These are phyloP conservation scores for Stenocarpella maydis DNA, from an alignment of 2,329 filamentous ascomycete species.

Conservation along the genomic window DNA sequence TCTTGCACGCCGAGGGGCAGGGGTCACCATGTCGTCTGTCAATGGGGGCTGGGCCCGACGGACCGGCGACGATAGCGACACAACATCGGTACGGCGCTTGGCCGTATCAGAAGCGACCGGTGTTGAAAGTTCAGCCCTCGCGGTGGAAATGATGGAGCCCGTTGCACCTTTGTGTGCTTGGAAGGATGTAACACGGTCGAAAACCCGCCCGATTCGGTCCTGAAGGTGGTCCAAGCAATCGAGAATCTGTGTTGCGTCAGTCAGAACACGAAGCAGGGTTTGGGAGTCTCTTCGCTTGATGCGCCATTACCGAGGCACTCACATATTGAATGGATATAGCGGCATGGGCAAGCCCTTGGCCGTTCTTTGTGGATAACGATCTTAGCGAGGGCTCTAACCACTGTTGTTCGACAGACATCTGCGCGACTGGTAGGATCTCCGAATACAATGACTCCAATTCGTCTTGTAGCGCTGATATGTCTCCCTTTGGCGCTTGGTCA, in stretches of 20 bases:
- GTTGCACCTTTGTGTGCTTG: conserved; percentile 56
- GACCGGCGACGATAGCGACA: conserved; percentile 44
- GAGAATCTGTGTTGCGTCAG: conserved; percentile 53
- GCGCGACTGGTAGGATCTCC: conserved; percentile 73
- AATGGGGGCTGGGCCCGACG: conserved; percentile 39
- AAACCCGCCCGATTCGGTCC: conserved; percentile 54
- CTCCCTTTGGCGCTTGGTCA: conserved; percentile 44
- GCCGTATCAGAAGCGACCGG: conserved; percentile 35
- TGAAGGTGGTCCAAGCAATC: conserved; percentile 61
- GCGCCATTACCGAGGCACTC: conserved; percentile 37
- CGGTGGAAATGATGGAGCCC: conserved; percentile 50
- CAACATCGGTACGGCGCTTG: conserved; percentile 41
- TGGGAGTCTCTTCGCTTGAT: background rate
- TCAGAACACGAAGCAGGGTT: too few relatives aligned
- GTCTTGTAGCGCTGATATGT: conserved; percentile 62
- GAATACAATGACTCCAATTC: conserved; percentile 75
- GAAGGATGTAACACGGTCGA: conserved; percentile 52
- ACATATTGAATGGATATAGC: conserved; percentile 61
- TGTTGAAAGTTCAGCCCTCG: conserved; percentile 53
- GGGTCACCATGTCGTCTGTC: conserved; percentile 22
- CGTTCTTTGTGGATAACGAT: conserved; percentile 52
- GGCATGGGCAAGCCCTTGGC: conserved; percentile 54
- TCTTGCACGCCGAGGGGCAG: conserved; percentile 15
- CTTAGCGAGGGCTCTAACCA: conserved; percentile 68
- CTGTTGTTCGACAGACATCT: conserved; percentile 76